A percentile compares a stretch with the other conserved stretches of the same genome.
phyloP scores from a whole-genome alignment of 108 stramenopile species.

The Asterionellopsis glacialis region DNA sequence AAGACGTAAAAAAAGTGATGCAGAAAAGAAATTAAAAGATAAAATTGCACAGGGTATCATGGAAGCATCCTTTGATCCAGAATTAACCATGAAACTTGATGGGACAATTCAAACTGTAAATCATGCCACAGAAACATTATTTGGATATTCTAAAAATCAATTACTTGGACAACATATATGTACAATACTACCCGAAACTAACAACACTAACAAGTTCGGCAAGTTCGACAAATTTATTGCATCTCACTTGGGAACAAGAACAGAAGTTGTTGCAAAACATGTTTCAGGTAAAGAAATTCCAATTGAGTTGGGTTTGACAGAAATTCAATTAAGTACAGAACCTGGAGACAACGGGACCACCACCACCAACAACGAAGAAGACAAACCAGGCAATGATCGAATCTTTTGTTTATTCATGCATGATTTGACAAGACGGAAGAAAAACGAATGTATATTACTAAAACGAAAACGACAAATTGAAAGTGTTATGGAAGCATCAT shows the following conservation, averaged over 20 bases:
- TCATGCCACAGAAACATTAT: conserved; percentile 31
- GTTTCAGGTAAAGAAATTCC: conserved; percentile 15
- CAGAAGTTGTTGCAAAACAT: conserved; percentile 16
- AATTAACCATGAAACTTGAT: conserved; percentile 35
- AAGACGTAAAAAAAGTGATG: conserved; percentile 16
- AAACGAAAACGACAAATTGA: neutral
- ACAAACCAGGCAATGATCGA: neutral
- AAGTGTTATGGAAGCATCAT: conserved; percentile 26
- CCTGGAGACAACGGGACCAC: neutral
- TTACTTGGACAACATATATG: conserved; percentile 37
- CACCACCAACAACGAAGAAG: neutral
- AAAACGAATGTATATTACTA: neutral
- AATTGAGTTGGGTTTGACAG: conserved; percentile 12
- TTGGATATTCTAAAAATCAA: conserved; percentile 35
- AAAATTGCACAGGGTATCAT: conserved; percentile 35
- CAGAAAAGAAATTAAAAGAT: conserved; percentile 22
- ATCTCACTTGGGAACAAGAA: conserved; percentile 29
- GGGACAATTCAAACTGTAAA: conserved; percentile 39
- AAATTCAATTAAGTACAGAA: conserved; percentile 4
- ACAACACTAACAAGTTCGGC: too few species aligned
- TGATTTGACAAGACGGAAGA: conserved; percentile 12
- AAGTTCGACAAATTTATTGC: too few species aligned
- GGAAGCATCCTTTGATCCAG: conserved; percentile 44
- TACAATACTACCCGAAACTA: conserved; percentile 7
- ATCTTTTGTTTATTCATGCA: conserved; percentile 21